A percentile compares a stretch with the other conserved stretches of the same genome.
phyloP scores from a whole-genome alignment of 768 basidiomycete genomes.

The Leccinum broughii region DNA sequence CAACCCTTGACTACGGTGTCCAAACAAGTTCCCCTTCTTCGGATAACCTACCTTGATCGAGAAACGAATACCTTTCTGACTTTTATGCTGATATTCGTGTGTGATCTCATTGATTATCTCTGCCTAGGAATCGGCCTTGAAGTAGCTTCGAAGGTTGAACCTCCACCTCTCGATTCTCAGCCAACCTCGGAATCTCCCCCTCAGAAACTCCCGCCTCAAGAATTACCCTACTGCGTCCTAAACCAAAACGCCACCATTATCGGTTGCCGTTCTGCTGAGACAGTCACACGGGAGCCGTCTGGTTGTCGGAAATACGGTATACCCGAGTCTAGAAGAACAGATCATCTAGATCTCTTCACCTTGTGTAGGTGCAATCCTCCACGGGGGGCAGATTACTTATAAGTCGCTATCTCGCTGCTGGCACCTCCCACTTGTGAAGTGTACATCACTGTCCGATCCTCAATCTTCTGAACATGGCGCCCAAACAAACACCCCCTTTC shows the following conservation, averaged over 20 bases:
- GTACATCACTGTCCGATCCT: background rate
- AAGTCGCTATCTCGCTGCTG: background rate
- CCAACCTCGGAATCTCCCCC: background rate
- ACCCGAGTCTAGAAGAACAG: background rate
- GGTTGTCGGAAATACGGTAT: background rate
- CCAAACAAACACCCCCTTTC: constrained; percentile 40
- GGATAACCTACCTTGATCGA: no score
- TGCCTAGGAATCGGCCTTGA: background rate
- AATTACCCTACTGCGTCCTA: background rate
- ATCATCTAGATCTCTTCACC: background rate
- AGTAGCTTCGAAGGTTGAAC: background rate
- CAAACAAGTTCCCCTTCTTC: no score
- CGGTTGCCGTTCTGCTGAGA: background rate
- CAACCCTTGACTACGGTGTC: no score
- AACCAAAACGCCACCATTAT: background rate
- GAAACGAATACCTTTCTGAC: no score
- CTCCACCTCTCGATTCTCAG: background rate
- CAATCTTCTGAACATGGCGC: constrained; percentile 11
- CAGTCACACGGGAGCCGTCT: no score
- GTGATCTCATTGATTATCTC: background rate
- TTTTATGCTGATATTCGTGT: background rate
- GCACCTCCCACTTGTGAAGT: background rate
- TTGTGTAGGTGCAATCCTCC: background rate
- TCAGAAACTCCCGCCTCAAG: background rate
- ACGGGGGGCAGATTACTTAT: background rate